Base-by-base conservation (phyloP, 2,329 filamentous ascomycete genomes). In the Plenodomus biglobosus region DNA sequence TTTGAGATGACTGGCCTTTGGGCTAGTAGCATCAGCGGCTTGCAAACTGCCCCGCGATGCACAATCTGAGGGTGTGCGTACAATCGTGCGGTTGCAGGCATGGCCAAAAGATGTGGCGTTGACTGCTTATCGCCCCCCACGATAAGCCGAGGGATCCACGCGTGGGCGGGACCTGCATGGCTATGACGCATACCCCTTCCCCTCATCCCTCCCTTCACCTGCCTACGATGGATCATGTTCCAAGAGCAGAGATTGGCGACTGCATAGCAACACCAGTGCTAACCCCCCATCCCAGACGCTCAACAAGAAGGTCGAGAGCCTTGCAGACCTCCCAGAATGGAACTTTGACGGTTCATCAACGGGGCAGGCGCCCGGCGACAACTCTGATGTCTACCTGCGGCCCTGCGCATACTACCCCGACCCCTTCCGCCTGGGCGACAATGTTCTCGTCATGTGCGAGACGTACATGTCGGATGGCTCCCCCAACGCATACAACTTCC, bases 401-500 rank as follows among this genome's bases (percentile, higher is more conserved):
- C 92, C 92, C 50, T 84, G 88, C 56, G 90, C 91, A 64, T 85
- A 92, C 77, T 96, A 84, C 84, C 88, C 90, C 63, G 91, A 96
- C 59, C 92, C 92, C 52, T 92, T 96, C 86, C 88, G 92, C 62
- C 83, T 85, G 54, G 85, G 85, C 52, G 88, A 91, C 77, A 96
- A 96, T 82, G 87, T 96, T 75, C 85, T 96, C 65, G 92, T 97
- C 66, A 87, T 97, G 69, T 84, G 86, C 72, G 92, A 96, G 81
- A 95, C 90, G 76, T 96, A 90, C 88, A 91, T 92, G 73, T 80
- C 88, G 59, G 92, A 96, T 76, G 92, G 91, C 71, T 90, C 85
- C 56, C 94, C 94, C 76, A 99, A 97, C 86, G 92, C 95, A 77
- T 97, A 84, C 87, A 99, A 99, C 87, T 89, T 87, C 86, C 90